Evolutionary conservation across 108 stramenopile species (phyloP).

Genomic region (Cyclotella baltica): DNA sequence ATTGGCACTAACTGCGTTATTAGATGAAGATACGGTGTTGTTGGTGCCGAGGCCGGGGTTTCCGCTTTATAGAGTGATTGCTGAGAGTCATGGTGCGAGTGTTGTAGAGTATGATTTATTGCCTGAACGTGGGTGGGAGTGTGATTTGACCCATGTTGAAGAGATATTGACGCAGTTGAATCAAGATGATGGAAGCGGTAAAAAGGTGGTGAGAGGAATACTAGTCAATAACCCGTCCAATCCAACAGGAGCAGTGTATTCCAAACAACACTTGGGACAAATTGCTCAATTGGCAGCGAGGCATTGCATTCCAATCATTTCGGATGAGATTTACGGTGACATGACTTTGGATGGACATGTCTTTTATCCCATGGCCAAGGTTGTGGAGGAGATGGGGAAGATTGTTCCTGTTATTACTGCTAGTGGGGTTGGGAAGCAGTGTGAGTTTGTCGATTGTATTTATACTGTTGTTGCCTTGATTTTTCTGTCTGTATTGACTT

Average conservation of each 20-base stretch:
- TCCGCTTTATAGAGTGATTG: constrained; percentile 91
- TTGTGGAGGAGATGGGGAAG: constrained; percentile 64
- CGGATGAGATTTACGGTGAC: constrained; percentile 96
- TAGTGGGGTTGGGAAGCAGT: constrained; percentile 94
- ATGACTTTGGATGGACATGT: constrained; percentile 67
- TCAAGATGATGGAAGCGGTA: not conserved
- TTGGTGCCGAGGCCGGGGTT: constrained; percentile 93
- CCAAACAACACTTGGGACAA: constrained; percentile 69
- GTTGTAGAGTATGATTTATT: constrained; percentile 83
- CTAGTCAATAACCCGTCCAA: constrained; percentile 94
- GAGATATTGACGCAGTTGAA: constrained; percentile 34
- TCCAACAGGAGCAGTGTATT: constrained; percentile 93
- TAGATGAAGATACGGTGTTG: constrained; percentile 75
- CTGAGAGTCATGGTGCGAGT: constrained; percentile 81
- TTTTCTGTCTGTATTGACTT: not conserved
- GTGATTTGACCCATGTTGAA: constrained; percentile 87
- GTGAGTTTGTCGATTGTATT: constrained; percentile 48
- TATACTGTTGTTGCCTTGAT: not conserved
- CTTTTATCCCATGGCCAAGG: constrained; percentile 79
- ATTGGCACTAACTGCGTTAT: constrained; percentile 74
- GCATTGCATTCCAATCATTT: constrained; percentile 78
- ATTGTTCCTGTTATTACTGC: constrained; percentile 87
- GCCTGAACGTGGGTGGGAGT: constrained; percentile 83
- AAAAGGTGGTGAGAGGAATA: constrained; percentile 71
- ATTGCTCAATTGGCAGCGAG: constrained; percentile 70